Percentiles rank a stretch among this genome's conserved stretches.
Evolutionary conservation across 371 early-diverging fungal species (phyloP).

Genomic region (Apophysomyces trapeziformis): DNA sequence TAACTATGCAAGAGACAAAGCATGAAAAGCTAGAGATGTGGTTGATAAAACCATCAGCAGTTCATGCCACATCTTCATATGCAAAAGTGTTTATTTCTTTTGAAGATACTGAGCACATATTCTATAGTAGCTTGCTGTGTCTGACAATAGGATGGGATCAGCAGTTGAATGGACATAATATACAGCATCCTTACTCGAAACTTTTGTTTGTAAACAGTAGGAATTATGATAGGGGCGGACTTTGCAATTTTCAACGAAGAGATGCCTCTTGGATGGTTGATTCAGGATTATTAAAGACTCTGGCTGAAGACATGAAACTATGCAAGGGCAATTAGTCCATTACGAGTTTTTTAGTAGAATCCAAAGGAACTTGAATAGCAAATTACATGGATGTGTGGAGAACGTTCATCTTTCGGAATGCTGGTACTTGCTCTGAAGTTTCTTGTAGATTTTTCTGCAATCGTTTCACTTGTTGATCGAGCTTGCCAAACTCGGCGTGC

Average conservation of each 20-base stretch:
- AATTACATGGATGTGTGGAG: slow-evolving; percentile 38
- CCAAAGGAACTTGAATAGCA: slow-evolving; percentile 25
- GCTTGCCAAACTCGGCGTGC: slow-evolving; percentile 15
- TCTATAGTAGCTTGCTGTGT: too few species aligned
- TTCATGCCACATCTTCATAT: too few species aligned
- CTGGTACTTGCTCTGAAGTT: slow-evolving; percentile 25
- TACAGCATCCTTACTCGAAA: too few species aligned
- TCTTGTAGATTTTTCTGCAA: slow-evolving; percentile 25
- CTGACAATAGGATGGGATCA: too few species aligned
- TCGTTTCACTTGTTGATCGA: slow-evolving; percentile 21
- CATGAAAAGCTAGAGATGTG: too few species aligned
- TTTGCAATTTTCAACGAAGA: background rate
- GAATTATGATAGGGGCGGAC: background rate
- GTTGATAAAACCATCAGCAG: too few species aligned
- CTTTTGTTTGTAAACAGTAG: too few species aligned
- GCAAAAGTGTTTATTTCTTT: too few species aligned
- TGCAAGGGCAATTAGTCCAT: background rate
- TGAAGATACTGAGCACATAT: too few species aligned
- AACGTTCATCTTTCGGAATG: slow-evolving; percentile 27
- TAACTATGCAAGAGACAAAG: too few species aligned
- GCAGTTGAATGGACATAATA: too few species aligned
- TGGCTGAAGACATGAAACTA: slow-evolving; percentile 18
- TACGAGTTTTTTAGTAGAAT: background rate
- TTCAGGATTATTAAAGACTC: slow-evolving; percentile 1
- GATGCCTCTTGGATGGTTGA: background rate